Percentiles rank a stretch among this genome's conserved stretches.
Evolutionary conservation across 2,329 filamentous ascomycete genomes (phyloP).

Genomic region (Fusarium albidum): DNA sequence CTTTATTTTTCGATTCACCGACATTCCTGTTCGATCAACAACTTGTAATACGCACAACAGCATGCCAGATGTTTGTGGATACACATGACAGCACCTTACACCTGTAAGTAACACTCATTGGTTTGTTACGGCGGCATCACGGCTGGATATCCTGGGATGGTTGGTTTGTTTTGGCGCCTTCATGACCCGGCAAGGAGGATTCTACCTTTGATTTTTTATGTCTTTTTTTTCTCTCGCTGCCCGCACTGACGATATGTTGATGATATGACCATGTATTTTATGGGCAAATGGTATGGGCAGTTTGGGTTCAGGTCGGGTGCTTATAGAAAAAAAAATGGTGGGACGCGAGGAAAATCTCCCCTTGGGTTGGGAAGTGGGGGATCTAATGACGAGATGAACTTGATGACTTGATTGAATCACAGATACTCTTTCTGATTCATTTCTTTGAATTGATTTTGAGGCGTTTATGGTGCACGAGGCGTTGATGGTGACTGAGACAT

Average conservation of each 20-base stretch:
- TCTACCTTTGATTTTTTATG: slow-evolving; percentile 14
- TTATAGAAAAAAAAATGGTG: slow-evolving; percentile 41
- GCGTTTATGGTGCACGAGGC: slow-evolving; percentile 21
- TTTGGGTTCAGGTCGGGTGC: slow-evolving; percentile 27
- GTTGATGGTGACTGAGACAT: neutral
- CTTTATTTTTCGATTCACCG: slow-evolving; percentile 24
- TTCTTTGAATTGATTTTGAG: slow-evolving; percentile 13
- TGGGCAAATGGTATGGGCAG: slow-evolving; percentile 23
- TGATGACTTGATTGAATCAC: slow-evolving; percentile 37
- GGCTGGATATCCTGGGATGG: slow-evolving; percentile 33
- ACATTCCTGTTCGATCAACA: slow-evolving; percentile 29
- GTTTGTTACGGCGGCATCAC: slow-evolving; percentile 25
- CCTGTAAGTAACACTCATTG: slow-evolving; percentile 22
- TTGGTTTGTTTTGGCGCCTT: slow-evolving; percentile 16
- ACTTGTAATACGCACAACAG: slow-evolving; percentile 37
- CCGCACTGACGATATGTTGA: slow-evolving; percentile 24
- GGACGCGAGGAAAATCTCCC: slow-evolving; percentile 28
- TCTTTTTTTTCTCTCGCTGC: slow-evolving; percentile 18
- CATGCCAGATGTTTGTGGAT: slow-evolving; percentile 32
- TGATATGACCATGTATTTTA: slow-evolving; percentile 39
- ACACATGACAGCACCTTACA: slow-evolving; percentile 27
- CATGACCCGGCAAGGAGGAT: slow-evolving; percentile 14
- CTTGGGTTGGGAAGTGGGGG: slow-evolving; percentile 24
- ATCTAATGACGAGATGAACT: slow-evolving; percentile 43
- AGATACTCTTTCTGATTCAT: slow-evolving; percentile 14